Conservation (phyloP, 192 early-diverging fungal genomes). For the Coemansia aciculifera region DNA sequence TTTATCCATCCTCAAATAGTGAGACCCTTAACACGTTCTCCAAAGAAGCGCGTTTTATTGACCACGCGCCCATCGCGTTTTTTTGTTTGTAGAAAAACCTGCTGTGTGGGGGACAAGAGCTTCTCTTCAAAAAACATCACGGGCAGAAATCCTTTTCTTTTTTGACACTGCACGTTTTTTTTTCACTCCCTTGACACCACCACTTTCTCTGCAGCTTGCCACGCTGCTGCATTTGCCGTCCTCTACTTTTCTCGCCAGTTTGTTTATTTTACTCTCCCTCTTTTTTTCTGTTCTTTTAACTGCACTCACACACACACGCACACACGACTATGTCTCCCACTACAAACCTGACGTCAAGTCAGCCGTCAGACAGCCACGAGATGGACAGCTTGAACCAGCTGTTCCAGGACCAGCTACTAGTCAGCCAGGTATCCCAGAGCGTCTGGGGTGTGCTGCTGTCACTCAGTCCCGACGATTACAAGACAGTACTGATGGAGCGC, state of each 20-base stretch:
- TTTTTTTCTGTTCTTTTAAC: constrained; percentile 14
- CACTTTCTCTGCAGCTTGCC: neutral
- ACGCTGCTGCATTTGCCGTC: neutral
- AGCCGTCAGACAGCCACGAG: constrained; percentile 33
- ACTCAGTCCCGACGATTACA: constrained; percentile 52
- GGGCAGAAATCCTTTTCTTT: neutral
- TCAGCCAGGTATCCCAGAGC: constrained; percentile 46
- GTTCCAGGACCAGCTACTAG: constrained; percentile 52
- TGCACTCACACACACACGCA: neutral
- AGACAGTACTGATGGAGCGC: constrained; percentile 47
- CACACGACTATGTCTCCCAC: neutral
- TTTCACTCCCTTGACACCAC: neutral
- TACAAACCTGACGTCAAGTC: neutral
- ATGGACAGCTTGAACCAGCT: constrained; percentile 50
- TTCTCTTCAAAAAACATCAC: neutral
- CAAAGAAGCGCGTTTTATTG: constrained; percentile 5
- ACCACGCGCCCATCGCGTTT: neutral
- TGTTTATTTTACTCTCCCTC: constrained; percentile 4
- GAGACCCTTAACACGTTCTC: neutral
- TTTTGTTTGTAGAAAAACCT: neutral
- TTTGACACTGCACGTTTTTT: neutral
- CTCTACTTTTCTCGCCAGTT: neutral
- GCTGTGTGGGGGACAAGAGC: neutral
- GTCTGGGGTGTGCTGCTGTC: constrained; percentile 58
- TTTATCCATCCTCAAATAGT: too few relatives aligned